These are phyloP conservation scores for Nicotiana sylvestris DNA, from an alignment of 257 asterid species.

Conservation along the genomic window DNA sequence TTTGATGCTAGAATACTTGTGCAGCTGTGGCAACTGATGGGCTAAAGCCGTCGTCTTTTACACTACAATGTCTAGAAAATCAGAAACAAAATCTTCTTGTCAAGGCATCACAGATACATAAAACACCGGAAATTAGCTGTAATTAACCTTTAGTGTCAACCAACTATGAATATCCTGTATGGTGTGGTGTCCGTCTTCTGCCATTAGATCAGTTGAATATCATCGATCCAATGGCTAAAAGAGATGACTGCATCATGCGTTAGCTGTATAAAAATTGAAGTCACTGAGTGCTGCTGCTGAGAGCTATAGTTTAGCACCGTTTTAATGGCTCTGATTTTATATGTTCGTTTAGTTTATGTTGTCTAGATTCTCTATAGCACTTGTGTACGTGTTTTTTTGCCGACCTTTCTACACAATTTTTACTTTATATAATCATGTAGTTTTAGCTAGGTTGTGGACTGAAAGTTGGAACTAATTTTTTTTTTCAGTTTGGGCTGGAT, in stretches of 20 bases:
- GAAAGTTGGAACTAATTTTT: neutral
- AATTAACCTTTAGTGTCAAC: neutral
- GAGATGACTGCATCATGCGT: neutral
- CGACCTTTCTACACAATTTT: neutral
- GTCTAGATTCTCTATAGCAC: neutral
- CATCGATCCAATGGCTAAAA: neutral
- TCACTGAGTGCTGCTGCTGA: neutral
- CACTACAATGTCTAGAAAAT: neutral
- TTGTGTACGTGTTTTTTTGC: neutral
- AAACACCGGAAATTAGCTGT: neutral
- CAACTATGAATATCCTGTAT: neutral
- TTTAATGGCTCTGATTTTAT: neutral
- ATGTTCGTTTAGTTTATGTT: neutral
- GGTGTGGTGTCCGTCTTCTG: neutral
- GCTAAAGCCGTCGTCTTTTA: neutral
- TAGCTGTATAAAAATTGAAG: neutral
- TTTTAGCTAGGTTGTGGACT: neutral
- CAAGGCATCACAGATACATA: neutral
- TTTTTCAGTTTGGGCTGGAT: constrained; percentile 92
- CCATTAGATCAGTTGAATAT: neutral
- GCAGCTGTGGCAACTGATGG: neutral
- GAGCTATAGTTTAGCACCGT: neutral
- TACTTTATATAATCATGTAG: neutral
- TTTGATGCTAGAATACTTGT: neutral
- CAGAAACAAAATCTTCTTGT: neutral